Evolutionary conservation across 805 yeast genomes (phyloP), one percentile per base, ranked within the genome.

Genomic region (Suhomyces kilbournensis): DNA sequence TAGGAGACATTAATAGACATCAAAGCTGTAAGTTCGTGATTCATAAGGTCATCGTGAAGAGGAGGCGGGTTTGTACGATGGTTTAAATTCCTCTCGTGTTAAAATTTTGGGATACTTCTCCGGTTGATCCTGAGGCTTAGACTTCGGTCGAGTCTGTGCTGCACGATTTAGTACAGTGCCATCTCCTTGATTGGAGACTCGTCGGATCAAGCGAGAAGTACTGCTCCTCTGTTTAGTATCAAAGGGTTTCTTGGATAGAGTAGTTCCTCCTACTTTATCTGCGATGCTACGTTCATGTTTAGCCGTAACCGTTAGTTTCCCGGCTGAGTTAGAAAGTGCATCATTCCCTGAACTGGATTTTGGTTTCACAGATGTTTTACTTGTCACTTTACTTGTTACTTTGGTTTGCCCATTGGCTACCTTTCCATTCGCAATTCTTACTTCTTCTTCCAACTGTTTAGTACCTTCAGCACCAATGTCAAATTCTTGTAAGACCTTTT

Each of bases 231-330:
- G 26, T 7, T 14, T 32, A 26, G 45, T 22, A 22, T 42, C 30
- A 6, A 23, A 22, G 30, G 22, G 12, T 23, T 42, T 42, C 45
- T 42, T 23, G 45, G 45, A 22, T 23, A 42, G 2, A 14, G 15
- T 22, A 42, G 45, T 4, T 22, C 25, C 25, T 4, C 6, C 25
- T 1, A 22, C 7, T 22, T 22, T 9, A 43, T 28, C 47, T 44
- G 47, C 26, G 30, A 12, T 42, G n/a, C 45, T 23, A 14, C 17
- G 14, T 23, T 20, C 45, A 22, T 15, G 26, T 32, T 46, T 25
- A 17, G 54, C 48, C 46, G 28, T 44, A 48, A 51, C 54, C 52
- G 46, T 44, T 35, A 48, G 51, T 51, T 48, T 48, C 19, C 48
- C 34, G 25, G 48, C 47, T 39, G 30, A 12, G n/a, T 44, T 44